A percentile compares a stretch with the other conserved stretches of the same genome.
Evolutionary conservation across 2,329 filamentous ascomycete genomes (phyloP).

Genomic region (Claviceps quebecensis): DNA sequence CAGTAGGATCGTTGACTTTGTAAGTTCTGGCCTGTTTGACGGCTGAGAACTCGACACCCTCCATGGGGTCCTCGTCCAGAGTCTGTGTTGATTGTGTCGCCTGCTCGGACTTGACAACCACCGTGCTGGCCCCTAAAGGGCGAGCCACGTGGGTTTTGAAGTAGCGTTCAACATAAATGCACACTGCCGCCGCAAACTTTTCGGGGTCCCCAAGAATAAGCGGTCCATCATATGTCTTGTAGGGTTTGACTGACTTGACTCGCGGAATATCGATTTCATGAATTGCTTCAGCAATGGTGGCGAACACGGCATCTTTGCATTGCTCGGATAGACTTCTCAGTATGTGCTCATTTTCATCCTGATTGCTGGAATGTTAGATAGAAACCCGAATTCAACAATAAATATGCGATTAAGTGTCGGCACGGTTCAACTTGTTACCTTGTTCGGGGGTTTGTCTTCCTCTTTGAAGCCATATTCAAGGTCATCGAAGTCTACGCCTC

Average conservation of each 20-base stretch:
- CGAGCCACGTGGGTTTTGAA: conserved; percentile 70
- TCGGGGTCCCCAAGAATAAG: conserved; percentile 67
- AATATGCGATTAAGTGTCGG: background rate
- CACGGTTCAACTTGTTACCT: conserved; percentile 33
- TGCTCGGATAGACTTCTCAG: conserved; percentile 51
- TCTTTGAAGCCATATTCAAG: conserved; percentile 82
- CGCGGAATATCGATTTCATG: conserved; percentile 64
- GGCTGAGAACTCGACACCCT: conserved; percentile 44
- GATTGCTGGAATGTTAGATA: background rate
- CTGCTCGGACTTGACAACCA: conserved; percentile 43
- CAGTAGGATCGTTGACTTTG: conserved; percentile 59
- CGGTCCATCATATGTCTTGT: conserved; percentile 64
- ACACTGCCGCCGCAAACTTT: conserved; percentile 60
- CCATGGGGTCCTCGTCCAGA: conserved; percentile 31
- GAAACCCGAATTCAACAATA: background rate
- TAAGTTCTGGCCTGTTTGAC: conserved; percentile 74
- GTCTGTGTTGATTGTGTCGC: conserved; percentile 38
- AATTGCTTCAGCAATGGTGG: conserved; percentile 77
- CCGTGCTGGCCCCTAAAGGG: conserved; percentile 63
- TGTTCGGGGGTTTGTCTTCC: conserved; percentile 61
- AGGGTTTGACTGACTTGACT: conserved; percentile 61
- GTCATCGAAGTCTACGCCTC: conserved; percentile 89
- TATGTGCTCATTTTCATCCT: conserved; percentile 52
- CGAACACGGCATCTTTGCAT: conserved; percentile 56
- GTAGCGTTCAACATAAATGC: conserved; percentile 81